A percentile compares a stretch with the other conserved stretches of the same genome.
Evolutionary conservation across 495 filamentous ascomycete species (phyloP).

Genomic region (Clavariopsis aquatica): DNA sequence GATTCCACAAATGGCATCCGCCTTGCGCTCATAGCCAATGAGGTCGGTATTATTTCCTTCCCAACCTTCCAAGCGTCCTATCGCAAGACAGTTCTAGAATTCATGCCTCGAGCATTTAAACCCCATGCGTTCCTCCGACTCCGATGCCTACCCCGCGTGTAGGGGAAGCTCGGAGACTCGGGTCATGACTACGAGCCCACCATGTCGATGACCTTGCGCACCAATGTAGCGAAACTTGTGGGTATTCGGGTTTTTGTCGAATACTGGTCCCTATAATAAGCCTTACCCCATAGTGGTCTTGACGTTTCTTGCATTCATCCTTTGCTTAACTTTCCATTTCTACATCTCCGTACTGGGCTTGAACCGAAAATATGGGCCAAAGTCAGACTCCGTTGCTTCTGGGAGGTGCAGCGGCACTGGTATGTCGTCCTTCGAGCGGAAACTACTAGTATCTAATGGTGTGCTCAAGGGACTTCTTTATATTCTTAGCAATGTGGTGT

Average conservation of each 20-base stretch:
- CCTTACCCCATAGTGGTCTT: not conserved
- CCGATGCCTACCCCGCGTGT: constrained; percentile 13
- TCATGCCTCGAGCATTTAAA: not conserved
- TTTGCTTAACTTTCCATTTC: not conserved
- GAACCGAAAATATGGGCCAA: not conserved
- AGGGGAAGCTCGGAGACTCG: constrained; percentile 31
- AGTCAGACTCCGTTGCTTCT: not conserved
- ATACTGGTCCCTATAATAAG: not conserved
- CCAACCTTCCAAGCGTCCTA: not conserved
- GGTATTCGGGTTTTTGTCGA: not conserved
- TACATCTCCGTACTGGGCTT: not conserved
- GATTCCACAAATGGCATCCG: not conserved
- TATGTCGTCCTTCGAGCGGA: not conserved
- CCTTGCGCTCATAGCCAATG: not conserved
- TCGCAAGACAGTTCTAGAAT: not conserved
- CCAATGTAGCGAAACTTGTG: not conserved
- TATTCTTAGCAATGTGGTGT: constrained; percentile 15
- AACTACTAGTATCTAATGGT: not conserved
- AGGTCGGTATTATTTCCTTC: not conserved
- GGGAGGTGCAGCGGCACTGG: constrained; percentile 7
- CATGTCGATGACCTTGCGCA: not conserved
- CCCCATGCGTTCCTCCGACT: constrained; percentile 14
- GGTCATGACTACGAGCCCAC: not conserved
- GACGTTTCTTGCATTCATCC: not conserved
- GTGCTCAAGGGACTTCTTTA: constrained; percentile 11